A percentile compares a stretch with the other conserved stretches of the same genome.
Conservation (phyloP, 768 basidiomycete genomes). For the Leccinum olivaceopallidum region DNA sequence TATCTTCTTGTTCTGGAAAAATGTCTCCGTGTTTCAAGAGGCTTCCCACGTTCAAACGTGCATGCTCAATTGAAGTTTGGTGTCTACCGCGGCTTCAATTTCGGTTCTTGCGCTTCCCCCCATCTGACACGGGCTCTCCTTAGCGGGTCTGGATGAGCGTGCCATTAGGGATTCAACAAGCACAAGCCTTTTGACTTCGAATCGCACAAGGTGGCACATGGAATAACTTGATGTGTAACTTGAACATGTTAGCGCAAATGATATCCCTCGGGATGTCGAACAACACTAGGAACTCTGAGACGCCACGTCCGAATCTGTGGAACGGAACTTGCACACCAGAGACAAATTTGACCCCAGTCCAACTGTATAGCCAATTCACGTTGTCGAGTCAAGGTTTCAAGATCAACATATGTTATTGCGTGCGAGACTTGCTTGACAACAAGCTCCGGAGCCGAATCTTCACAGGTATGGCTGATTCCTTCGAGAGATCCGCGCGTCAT, state of each 20-base stretch:
- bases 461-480: background rate
- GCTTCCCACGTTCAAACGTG: background rate
- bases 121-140: background rate
- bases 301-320: background rate
- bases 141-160: background rate
- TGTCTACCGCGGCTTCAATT: background rate
- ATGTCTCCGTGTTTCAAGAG: background rate
- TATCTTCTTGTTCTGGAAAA: background rate
- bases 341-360: background rate
- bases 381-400: background rate
- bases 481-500: background rate
- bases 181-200: background rate
- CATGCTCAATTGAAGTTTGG: background rate
- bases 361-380: background rate
- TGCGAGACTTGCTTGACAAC: background rate
- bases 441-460: background rate
- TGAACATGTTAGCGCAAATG: background rate
- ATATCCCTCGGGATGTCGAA: background rate
- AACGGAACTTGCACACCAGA: background rate
- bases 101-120: background rate
- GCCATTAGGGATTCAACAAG: background rate
- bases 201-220: background rate
- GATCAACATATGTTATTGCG: background rate
- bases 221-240: background rate
- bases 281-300: background rate